phyloP scores from a whole-genome alignment of 108 stramenopile genomes.

The Heterococcus sp. region DNA sequence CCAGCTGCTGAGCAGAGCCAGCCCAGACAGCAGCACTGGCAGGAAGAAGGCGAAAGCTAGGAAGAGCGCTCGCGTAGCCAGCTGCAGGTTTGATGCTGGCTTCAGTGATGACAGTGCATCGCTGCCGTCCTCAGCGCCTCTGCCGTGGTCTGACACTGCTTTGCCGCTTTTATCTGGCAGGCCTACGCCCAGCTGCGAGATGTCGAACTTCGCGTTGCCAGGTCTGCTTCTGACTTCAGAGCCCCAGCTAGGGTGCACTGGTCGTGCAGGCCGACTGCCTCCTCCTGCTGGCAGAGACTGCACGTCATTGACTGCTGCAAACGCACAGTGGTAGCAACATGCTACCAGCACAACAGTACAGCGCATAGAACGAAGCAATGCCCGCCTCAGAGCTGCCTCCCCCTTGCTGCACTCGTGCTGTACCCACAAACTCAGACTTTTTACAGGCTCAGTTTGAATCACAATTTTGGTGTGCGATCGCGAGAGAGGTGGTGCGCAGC shows the following conservation, averaged over 20 bases:
- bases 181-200: background rate
- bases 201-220: background rate
- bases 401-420: too few relatives aligned
- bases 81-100: background rate
- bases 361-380: too few relatives aligned
- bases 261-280: too few relatives aligned
- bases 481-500: too few relatives aligned
- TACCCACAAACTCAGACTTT: too few relatives aligned
- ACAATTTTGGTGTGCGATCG: too few relatives aligned
- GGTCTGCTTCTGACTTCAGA: background rate
- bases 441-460: too few relatives aligned
- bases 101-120: background rate
- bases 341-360: too few relatives aligned
- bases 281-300: background rate
- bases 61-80: slow-evolving; percentile 7
- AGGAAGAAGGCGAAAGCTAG: slow-evolving; percentile 15
- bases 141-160: background rate
- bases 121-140: background rate
- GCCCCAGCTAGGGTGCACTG: background rate
- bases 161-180: background rate
- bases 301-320: too few relatives aligned
- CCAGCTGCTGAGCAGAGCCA: slow-evolving; percentile 19
- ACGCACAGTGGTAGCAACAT: too few relatives aligned
- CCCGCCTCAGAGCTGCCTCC: too few relatives aligned
- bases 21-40: slow-evolving; percentile 6